Evolutionary conservation across 371 early-diverging fungal genomes (phyloP), one percentile per base, ranked within the genome.

Genomic region (Mucor irregularis): DNA sequence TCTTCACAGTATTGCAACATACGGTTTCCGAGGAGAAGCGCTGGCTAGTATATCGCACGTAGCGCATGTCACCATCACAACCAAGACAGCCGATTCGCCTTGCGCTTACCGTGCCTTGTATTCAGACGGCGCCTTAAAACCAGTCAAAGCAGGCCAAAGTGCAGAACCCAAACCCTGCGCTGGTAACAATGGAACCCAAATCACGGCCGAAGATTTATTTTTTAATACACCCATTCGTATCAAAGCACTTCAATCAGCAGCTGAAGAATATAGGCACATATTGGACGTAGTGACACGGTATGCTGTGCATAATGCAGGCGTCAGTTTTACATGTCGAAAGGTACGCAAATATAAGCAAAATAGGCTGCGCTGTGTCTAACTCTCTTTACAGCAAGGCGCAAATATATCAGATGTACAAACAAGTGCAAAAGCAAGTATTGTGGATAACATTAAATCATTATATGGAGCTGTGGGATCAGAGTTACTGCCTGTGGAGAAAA

Each of bases 11-110:
- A 91, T 99, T 44, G 79, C 80, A n/a, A 97, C 98, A 0, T 96
- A 88, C 80, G 99, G 99, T 0, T 99, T 99, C 69, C 85, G 99
- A 42, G 99, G 99, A 13, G 99, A 99, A 68, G 99, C 99, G 1
- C 73, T 99, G 38, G 95, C 99, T 3, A 96, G 97, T 71, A 96
- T 99, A 47, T 93, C 92, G 26, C 91, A 92, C 53, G 88, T 96
- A 5, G 90, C 96, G 0, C 92, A 95, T 64, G 82, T 99, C 21
- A 88, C 89, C 10, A 91, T 99, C 55, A 89, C 90, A 1, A 91
- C 93, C 14, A 91, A 90, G 61, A 93, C 91, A 14, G 76, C 73
- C 9, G 87, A 87, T 38, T 86, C 90, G 2, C 81, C 82, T 10
- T 92, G 91, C 63, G 97, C 96, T 3, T 98, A 86, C 74, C 86